Evolutionary conservation across 1,284 basidiomycete species (phyloP).

Genomic region (Athelia sp.): DNA sequence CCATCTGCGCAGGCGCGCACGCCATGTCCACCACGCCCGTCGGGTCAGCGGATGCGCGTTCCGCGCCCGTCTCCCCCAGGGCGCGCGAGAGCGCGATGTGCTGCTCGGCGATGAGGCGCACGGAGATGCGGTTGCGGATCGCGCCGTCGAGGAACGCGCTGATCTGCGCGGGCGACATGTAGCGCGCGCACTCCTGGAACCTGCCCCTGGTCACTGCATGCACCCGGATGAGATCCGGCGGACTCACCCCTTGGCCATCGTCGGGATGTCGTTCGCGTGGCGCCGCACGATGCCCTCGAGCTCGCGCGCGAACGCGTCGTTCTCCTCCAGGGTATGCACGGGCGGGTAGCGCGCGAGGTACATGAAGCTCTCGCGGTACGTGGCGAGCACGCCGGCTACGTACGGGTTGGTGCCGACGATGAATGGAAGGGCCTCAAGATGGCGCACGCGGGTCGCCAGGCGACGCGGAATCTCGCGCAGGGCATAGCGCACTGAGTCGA

Average conservation of each 20-base stretch:
- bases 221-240: slow-evolving; percentile 2
- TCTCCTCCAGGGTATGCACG: slow-evolving; percentile 66
- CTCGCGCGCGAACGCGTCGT: slow-evolving; percentile 61
- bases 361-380: slow-evolving; percentile 73
- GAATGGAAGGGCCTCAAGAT: slow-evolving; percentile 70
- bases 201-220: too few relatives aligned
- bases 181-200: slow-evolving; percentile 82
- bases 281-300: slow-evolving; percentile 70
- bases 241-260: slow-evolving; percentile 80
- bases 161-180: slow-evolving; percentile 77
- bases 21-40: slow-evolving; percentile 67
- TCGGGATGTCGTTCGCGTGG: slow-evolving; percentile 86
- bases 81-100: slow-evolving; percentile 80
- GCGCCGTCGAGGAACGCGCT: slow-evolving; percentile 79
- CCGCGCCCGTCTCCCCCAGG: slow-evolving; percentile 27
- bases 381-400: slow-evolving; percentile 68
- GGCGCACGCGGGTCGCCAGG: slow-evolving; percentile 65
- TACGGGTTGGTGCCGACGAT: slow-evolving; percentile 92
- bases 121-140: slow-evolving; percentile 83
- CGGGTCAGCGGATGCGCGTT: slow-evolving; percentile 32
- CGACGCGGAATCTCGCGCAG: slow-evolving; percentile 71
- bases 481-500: slow-evolving; percentile 65
- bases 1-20: slow-evolving; percentile 68
- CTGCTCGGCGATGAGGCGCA: slow-evolving; percentile 89
- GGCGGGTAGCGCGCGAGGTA: slow-evolving; percentile 67